Conservation (phyloP, 495 filamentous ascomycete genomes). For the Polyplosphaeria fusca region DNA sequence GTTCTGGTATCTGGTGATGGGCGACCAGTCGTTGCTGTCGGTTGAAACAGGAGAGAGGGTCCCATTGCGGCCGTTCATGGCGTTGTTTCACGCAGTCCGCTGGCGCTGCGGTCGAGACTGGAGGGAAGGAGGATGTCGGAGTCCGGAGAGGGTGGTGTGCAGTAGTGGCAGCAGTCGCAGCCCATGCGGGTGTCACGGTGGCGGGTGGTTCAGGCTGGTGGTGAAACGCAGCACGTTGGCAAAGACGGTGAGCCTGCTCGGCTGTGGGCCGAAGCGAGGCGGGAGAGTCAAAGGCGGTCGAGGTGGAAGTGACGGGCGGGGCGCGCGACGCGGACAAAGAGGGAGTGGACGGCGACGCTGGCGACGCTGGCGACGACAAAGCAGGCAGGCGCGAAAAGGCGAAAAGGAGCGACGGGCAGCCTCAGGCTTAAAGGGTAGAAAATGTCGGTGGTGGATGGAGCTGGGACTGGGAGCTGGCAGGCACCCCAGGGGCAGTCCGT, state of each 20-base stretch:
- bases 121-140: background rate
- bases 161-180: background rate
- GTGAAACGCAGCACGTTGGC: conserved; percentile 23
- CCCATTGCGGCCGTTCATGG: conserved; percentile 60
- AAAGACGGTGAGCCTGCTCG: conserved; percentile 13
- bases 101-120: background rate
- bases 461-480: too few species aligned
- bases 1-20: conserved; percentile 41
- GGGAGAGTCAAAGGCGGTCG: background rate
- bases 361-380: background rate
- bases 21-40: conserved; percentile 85
- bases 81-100: conserved; percentile 20
- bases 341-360: conserved; percentile 17
- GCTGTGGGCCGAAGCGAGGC: conserved; percentile 16
- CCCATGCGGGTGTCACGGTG: background rate
- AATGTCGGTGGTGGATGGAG: conserved; percentile 18
- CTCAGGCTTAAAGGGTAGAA: background rate
- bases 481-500: too few species aligned
- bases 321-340: background rate
- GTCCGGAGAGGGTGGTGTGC: conserved; percentile 3
- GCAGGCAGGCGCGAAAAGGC: conserved; percentile 1
- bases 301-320: background rate
- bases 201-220: background rate
- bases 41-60: conserved; percentile 82
- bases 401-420: background rate